Conservation (phyloP, 2,329 filamentous ascomycete genomes). For the Colletotrichum sp. region DNA sequence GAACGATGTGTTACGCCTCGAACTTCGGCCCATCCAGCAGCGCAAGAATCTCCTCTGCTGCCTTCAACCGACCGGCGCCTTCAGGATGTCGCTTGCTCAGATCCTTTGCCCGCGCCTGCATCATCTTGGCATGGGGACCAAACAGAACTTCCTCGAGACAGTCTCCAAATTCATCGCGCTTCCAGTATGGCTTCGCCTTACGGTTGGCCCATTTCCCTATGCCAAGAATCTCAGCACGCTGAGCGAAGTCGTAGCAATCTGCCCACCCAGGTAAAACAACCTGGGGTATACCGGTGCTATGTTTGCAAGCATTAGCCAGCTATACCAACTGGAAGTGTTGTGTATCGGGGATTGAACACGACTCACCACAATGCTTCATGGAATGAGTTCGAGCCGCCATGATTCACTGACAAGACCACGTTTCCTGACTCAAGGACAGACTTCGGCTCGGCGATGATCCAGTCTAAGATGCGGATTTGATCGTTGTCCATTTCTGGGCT, state of each 20-base stretch:
- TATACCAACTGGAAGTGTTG: background rate
- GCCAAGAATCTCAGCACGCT: constrained; percentile 4
- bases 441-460: constrained; percentile 43
- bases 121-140: background rate
- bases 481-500: constrained; percentile 29
- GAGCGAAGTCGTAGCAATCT: constrained; percentile 15
- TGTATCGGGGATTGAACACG: background rate
- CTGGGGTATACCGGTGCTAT: constrained; percentile 9
- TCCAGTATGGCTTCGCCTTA: background rate
- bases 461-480: constrained; percentile 41
- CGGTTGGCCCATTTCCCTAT: constrained; percentile 24
- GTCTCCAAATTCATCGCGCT: background rate
- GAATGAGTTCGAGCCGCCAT: constrained; percentile 52
- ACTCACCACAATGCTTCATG: constrained; percentile 39
- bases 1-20: background rate
- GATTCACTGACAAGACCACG: constrained; percentile 46
- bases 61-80: background rate
- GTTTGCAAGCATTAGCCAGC: background rate
- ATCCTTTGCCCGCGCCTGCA: background rate
- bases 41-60: background rate
- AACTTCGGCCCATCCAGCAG: background rate
- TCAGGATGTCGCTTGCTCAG: background rate
- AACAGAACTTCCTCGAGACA: background rate
- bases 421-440: constrained; percentile 40
- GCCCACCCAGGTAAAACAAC: background rate